Base-by-base conservation (phyloP, 148 eudicot species). In the Fagopyrum esculentum region DNA sequence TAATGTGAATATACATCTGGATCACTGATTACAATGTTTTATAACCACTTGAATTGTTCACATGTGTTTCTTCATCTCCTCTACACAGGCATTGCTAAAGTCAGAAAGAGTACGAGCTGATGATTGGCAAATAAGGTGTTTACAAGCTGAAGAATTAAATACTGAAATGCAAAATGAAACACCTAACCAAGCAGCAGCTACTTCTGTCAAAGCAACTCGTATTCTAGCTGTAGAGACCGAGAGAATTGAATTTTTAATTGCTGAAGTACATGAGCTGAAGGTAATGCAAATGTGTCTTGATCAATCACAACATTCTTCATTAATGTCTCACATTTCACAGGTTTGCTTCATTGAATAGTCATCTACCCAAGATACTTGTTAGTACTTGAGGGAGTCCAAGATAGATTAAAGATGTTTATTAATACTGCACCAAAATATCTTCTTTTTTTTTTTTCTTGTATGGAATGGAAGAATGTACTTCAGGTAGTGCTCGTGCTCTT, bases 181-280 rank as follows among this genome's bases (percentile, higher is more conserved):
- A 40, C 11, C 40, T 35, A n/a, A 66, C 0, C 19, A 66, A 15
- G 71, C 40, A 51, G 89, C 73, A 77, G 72, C 83, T 7, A 74
- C 85, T 16, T 78, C 80, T 64, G 84, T 85, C 78, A 77, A 88
- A 77, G 93, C 87, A 81, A 83, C 86, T 57, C 88, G 86, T 74
- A 89, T 89, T 69, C 81, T 85, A 60, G 87, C 84, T 60, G 12
- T 66, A 12, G 91, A 93, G 80, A 87, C 91, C 47, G 86, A 80
- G 75, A 86, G 87, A 73, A 80, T 87, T 78, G 93, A 86, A 69
- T 81, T 84, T 73, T 77, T 94, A 54, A 83, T 81, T 74, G 85
- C 83, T 55, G 96, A 94, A 85, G 85, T 91, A 82, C 85, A 90
- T 70, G 81, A 81, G 71, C 78, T 94, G 77, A 89, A 94, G 95